These are phyloP conservation scores for Candida multigemmis DNA, from an alignment of 805 yeast genomes.

Conservation along the genomic window DNA sequence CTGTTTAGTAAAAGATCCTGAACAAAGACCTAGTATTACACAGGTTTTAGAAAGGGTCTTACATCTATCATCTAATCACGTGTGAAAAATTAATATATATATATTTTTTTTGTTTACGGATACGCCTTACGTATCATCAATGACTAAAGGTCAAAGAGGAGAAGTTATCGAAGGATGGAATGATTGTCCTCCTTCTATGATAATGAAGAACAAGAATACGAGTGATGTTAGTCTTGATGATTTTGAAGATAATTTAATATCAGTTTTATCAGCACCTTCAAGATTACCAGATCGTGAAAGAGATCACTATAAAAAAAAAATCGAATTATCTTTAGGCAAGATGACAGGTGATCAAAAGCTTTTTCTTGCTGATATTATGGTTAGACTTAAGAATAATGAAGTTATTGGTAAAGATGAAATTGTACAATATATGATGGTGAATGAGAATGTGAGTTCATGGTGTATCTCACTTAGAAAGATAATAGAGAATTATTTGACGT, in stretches of 20 bases:
- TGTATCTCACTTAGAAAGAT: slow-evolving; percentile 57
- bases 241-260: background rate
- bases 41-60: slow-evolving; percentile 45
- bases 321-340: slow-evolving; percentile 7
- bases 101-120: background rate
- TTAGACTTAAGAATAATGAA: background rate
- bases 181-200: slow-evolving; percentile 41
- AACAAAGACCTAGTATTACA: slow-evolving; percentile 54
- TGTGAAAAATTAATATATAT: background rate
- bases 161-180: slow-evolving; percentile 48
- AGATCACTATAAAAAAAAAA: slow-evolving; percentile 32
- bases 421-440: slow-evolving; percentile 47
- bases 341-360: slow-evolving; percentile 3
- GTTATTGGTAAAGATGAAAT: slow-evolving; percentile 15
- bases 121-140: slow-evolving; percentile 4
- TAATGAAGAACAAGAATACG: slow-evolving; percentile 4
- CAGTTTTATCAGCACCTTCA: slow-evolving; percentile 1
- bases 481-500: slow-evolving; percentile 19
- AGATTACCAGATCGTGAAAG: slow-evolving; percentile 17
- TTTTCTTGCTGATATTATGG: slow-evolving; percentile 8
- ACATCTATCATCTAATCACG: slow-evolving; percentile 11
- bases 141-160: slow-evolving; percentile 28
- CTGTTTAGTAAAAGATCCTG: slow-evolving; percentile 59
- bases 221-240: slow-evolving; percentile 1
- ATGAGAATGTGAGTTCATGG: slow-evolving; percentile 56